Conservation (phyloP, 768 basidiomycete species). For the Chlorophyllum brunneum region DNA sequence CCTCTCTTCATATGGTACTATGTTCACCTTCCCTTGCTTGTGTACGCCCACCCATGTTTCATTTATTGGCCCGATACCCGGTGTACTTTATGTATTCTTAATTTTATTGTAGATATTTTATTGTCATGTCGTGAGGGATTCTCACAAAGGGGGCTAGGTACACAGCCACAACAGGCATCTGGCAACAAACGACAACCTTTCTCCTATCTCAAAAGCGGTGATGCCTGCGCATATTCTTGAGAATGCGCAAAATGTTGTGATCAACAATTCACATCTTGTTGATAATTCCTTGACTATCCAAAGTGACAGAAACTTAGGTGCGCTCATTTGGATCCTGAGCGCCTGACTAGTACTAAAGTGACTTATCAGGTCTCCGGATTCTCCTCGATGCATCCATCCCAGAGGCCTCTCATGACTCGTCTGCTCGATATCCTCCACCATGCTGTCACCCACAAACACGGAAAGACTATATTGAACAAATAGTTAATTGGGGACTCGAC, state of each 20-base stretch:
- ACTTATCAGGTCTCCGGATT: background rate
- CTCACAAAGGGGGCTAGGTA: too few species aligned
- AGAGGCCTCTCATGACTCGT: constrained; percentile 9
- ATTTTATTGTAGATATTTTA: background rate
- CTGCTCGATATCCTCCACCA: background rate
- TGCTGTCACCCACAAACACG: constrained; percentile 6
- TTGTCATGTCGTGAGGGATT: too few species aligned
- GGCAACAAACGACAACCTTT: too few species aligned
- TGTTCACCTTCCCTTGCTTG: background rate
- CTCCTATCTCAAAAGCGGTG: background rate
- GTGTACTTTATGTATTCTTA: background rate
- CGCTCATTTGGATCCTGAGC: too few species aligned
- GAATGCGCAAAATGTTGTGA: background rate
- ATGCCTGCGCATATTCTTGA: background rate
- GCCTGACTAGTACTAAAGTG: background rate
- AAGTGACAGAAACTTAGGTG: background rate
- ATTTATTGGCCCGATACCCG: background rate
- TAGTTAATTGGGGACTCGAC: background rate
- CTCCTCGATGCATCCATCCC: constrained; percentile 1
- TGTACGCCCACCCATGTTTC: background rate
- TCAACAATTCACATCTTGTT: background rate
- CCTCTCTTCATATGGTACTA: too few species aligned
- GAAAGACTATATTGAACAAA: background rate
- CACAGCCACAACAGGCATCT: too few species aligned
- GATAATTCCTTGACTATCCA: background rate